phyloP scores from a whole-genome alignment of 306 rosid species.

The Pueraria montana region DNA sequence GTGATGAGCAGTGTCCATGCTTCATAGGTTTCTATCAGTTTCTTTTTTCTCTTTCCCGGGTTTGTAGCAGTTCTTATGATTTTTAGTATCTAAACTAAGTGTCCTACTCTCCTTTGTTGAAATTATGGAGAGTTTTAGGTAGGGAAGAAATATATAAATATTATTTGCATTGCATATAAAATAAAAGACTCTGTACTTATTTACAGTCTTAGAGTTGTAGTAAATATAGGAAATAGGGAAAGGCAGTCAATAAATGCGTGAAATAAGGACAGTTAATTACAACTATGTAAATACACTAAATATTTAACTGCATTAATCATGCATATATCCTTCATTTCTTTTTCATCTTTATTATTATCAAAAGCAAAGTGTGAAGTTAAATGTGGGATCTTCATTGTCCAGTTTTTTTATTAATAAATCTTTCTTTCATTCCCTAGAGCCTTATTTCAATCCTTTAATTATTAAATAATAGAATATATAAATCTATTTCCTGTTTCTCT shows the following conservation, averaged over 20 bases:
- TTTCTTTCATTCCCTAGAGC: conserved; percentile 7
- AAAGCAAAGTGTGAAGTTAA: conserved; percentile 34
- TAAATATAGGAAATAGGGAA: not conserved
- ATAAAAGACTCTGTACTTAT: not conserved
- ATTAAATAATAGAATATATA: conserved; percentile 27
- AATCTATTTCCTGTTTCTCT: conserved; percentile 28
- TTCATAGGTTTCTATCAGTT: too few species aligned
- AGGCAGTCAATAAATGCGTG: not conserved
- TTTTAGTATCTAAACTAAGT: conserved; percentile 15
- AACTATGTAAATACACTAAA: not conserved
- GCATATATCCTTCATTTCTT: not conserved
- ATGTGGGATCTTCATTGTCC: conserved; percentile 26
- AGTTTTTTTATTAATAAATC: conserved; percentile 20
- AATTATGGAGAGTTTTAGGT: not conserved
- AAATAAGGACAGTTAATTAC: not conserved
- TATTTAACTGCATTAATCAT: not conserved
- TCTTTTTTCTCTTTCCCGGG: not conserved
- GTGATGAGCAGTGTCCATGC: too few species aligned
- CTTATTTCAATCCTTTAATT: conserved; percentile 23
- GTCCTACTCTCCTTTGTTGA: not conserved
- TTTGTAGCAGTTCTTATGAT: conserved; percentile 12
- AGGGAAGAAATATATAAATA: not conserved
- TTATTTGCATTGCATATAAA: not conserved
- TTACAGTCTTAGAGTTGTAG: not conserved
- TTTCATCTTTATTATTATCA: conserved; percentile 36